Conservation (phyloP, 345 rosid genomes). For the Diplotaxis tenuifolia region DNA sequence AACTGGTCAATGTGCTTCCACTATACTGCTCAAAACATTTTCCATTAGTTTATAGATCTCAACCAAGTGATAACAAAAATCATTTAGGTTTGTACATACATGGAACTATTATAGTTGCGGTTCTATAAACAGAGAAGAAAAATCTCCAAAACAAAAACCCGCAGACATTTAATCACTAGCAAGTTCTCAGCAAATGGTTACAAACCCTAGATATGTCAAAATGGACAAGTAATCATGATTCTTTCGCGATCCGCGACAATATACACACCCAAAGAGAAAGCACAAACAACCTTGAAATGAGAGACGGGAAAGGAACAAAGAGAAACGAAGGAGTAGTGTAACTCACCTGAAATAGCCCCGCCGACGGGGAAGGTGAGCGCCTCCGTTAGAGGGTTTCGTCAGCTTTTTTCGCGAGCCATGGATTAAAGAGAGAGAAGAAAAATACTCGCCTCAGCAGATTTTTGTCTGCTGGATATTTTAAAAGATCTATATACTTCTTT, state of each 20-base stretch:
- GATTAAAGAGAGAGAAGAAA: neutral
- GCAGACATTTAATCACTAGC: constrained; percentile 16
- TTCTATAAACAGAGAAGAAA: neutral
- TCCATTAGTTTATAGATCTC: neutral
- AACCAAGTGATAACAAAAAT: neutral
- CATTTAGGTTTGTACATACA: neutral
- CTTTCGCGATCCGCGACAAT: constrained; percentile 13
- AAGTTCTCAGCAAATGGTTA: constrained; percentile 5
- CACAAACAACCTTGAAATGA: neutral
- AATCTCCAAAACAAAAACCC: neutral
- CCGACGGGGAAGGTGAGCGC: constrained; percentile 28
- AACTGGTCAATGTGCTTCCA: constrained; percentile 16
- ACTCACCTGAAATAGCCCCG: constrained; percentile 18
- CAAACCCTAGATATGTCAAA: constrained; percentile 26
- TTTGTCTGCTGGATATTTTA: constrained; percentile 28
- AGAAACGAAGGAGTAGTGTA: neutral
- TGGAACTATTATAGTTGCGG: neutral
- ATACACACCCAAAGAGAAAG: neutral
- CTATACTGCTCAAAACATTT: neutral
- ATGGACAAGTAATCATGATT: constrained; percentile 15
- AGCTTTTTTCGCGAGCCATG: constrained; percentile 11
- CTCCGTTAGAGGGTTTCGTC: constrained; percentile 31
- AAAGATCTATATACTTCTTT: constrained; percentile 15
- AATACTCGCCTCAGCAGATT: constrained; percentile 7
- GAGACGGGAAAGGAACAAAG: neutral